Evolutionary conservation across 202 grass and related monocot genomes (phyloP).

Genomic region (Hordeum pubiflorum): DNA sequence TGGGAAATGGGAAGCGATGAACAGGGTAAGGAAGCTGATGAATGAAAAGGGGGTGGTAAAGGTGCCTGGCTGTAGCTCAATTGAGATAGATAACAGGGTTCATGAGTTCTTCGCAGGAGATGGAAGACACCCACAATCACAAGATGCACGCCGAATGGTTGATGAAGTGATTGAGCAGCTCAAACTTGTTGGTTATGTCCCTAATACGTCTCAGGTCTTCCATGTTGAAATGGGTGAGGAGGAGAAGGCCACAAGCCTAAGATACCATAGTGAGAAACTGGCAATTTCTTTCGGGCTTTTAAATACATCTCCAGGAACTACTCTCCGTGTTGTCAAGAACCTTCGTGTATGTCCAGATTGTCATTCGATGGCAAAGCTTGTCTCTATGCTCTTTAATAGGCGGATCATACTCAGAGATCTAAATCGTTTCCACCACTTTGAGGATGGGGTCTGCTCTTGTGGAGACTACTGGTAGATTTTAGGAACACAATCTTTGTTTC

Average conservation of each 20-base stretch:
- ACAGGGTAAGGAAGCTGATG: slow-evolving; percentile 56
- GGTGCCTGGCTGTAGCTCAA: slow-evolving; percentile 75
- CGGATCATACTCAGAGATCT: slow-evolving; percentile 69
- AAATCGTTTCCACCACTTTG: slow-evolving; percentile 70
- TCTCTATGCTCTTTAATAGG: slow-evolving; percentile 55
- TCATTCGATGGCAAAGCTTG: slow-evolving; percentile 63
- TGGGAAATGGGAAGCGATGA: slow-evolving; percentile 64
- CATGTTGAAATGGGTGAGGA: slow-evolving; percentile 64
- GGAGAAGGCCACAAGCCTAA: slow-evolving; percentile 48
- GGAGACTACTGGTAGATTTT: slow-evolving; percentile 52
- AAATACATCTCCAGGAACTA: slow-evolving; percentile 60
- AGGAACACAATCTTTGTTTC: slow-evolving; percentile 1
- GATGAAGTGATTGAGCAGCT: slow-evolving; percentile 61
- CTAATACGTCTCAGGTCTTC: slow-evolving; percentile 61
- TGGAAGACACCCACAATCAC: slow-evolving; percentile 53
- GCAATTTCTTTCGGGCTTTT: slow-evolving; percentile 64
- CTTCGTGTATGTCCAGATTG: slow-evolving; percentile 66
- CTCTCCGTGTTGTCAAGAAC: slow-evolving; percentile 66
- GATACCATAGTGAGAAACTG: slow-evolving; percentile 74
- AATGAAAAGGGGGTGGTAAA: slow-evolving; percentile 52
- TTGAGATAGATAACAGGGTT: slow-evolving; percentile 56
- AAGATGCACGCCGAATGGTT: slow-evolving; percentile 48
- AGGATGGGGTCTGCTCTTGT: slow-evolving; percentile 59
- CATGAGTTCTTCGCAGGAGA: slow-evolving; percentile 83
- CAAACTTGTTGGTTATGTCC: slow-evolving; percentile 55